Base-by-base conservation (phyloP, 495 filamentous ascomycete genomes). In the Aspergillus heteromorphus region DNA sequence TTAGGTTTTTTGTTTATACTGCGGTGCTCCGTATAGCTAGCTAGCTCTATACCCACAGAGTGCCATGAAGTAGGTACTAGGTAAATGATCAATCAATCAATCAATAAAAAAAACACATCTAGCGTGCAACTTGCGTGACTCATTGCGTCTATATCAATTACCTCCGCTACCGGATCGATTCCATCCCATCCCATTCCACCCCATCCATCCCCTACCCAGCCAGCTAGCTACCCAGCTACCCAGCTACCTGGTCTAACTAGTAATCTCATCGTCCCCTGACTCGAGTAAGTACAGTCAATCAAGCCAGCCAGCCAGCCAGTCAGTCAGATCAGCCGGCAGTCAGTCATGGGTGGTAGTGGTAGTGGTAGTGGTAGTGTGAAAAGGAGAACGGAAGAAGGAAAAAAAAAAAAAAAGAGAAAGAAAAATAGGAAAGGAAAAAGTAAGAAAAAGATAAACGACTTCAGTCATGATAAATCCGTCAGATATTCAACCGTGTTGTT, bases 121-220 rank as follows among this genome's bases (percentile, higher is more conserved):
- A 47, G 6, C 23, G 17, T 53, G 53, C 53, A 55, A 40, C 53
- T 49, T 55, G 53, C 53, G 53, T 55, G 30, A 55, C 47, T 49
- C 45, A 55, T 55, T 55, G 34, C 48, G n/a, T 55, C 53, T 55
- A 55, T 55, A 49, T 9, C 38, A 43, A 49, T 55, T 55, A 54
- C 45, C 34, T 48, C 45, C 34, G 6, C 48, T 27, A 27, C 23
- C 23, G 23, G 23, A 27, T 27, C 23, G 4, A 3, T 7, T 7
- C 23, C 23, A 27, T 27, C 23, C 23, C n/a, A n/a, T n/a, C 23
- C 23, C 23, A 27, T 4, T 27, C 53, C 52, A 49, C 17, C 25
- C 38, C 38, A 47, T 48, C 21, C 43, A n/a, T 47, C n/a, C n/a
- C n/a, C n/a, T n/a, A n/a, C n/a, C n/a, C n/a, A n/a, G n/a, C n/a